A percentile compares a stretch with the other conserved stretches of the same genome.
Evolutionary conservation across 2,329 filamentous ascomycete species (phyloP).

Genomic region (Xylariaceae sp.): DNA sequence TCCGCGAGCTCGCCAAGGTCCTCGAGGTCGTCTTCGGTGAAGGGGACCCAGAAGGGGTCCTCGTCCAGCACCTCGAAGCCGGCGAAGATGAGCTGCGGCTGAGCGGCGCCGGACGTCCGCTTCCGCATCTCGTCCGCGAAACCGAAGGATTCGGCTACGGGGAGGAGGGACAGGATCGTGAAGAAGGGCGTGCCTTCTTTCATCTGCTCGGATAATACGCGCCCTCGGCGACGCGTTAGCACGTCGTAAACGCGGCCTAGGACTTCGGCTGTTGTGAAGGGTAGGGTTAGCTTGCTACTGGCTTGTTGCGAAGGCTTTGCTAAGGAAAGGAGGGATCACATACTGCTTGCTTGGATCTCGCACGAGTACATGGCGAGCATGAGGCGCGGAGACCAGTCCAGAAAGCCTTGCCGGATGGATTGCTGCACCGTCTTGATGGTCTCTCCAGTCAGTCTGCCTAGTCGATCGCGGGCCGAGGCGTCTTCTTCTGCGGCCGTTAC

Average conservation of each 20-base stretch:
- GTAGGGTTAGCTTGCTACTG: conserved; percentile 15
- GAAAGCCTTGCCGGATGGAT: conserved; percentile 82
- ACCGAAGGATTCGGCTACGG: conserved; percentile 93
- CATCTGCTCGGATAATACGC: conserved; percentile 87
- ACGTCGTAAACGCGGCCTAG: conserved; percentile 95
- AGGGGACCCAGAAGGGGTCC: conserved; percentile 97
- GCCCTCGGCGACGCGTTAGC: conserved; percentile 91
- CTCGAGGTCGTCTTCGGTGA: conserved; percentile 94
- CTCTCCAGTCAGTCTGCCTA: conserved; percentile 87
- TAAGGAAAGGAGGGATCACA: conserved; percentile 39
- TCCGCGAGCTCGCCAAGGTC: conserved; percentile 94
- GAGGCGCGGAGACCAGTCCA: conserved; percentile 96
- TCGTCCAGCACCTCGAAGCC: conserved; percentile 93
- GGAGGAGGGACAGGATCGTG: conserved; percentile 86
- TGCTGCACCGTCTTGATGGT: conserved; percentile 89
- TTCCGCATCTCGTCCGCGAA: conserved; percentile 98
- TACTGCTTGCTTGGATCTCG: conserved; percentile 93
- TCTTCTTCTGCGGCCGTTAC: conserved; percentile 62
- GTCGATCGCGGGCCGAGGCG: conserved; percentile 66
- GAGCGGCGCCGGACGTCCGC: conserved; percentile 86
- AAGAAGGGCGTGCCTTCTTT: conserved; percentile 97
- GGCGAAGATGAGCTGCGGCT: conserved; percentile 90
- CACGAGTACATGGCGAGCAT: conserved; percentile 98
- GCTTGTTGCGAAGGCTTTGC: not conserved
- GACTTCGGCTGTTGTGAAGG: conserved; percentile 71